Percentiles rank a stretch among this genome's conserved stretches.
Conservation (phyloP, 345 rosid genomes). For the Acer campestre region DNA sequence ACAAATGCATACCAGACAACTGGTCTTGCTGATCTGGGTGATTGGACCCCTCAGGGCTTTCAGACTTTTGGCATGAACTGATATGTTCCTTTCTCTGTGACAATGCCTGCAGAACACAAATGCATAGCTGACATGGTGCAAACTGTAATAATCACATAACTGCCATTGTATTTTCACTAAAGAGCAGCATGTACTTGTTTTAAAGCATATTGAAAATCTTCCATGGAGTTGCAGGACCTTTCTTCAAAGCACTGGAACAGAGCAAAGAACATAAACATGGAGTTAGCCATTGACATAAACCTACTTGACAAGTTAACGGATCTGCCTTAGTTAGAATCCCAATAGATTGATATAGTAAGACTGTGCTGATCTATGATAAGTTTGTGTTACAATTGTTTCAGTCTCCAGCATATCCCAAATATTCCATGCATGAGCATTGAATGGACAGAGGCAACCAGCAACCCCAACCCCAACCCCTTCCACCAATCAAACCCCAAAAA, state of each 20-base stretch:
- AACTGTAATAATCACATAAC: background rate
- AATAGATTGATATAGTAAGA: background rate
- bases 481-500: background rate
- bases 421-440: background rate
- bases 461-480: background rate
- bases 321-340: background rate
- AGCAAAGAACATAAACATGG: background rate
- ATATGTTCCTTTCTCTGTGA: conserved; percentile 20
- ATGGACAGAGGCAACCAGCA: background rate
- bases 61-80: background rate
- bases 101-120: conserved; percentile 9
- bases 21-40: conserved; percentile 15
- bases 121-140: background rate
- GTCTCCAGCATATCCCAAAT: background rate
- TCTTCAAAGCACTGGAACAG: conserved; percentile 28
- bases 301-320: background rate
- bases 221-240: conserved; percentile 20
- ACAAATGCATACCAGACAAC: conserved; percentile 23
- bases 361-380: background rate
- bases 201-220: conserved; percentile 21
- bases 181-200: conserved; percentile 17
- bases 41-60: conserved; percentile 17
- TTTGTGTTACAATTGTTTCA: background rate
- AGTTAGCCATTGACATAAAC: background rate
- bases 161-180: background rate